A percentile compares a stretch with the other conserved stretches of the same genome.
Conservation (phyloP, 2,329 filamentous ascomycete genomes). For the Monilinia fructigena region DNA sequence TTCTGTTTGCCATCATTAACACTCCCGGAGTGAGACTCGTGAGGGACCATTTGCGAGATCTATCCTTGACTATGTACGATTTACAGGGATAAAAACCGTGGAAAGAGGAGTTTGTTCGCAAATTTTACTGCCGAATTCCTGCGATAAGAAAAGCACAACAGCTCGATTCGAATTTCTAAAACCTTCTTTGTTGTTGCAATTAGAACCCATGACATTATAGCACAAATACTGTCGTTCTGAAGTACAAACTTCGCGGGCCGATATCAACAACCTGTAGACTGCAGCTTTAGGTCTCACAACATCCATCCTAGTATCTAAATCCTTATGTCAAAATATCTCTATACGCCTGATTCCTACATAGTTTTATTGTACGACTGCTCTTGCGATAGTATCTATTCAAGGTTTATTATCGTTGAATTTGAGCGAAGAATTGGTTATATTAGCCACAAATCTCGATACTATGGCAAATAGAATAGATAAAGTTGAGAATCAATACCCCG, state of each 20-base stretch:
- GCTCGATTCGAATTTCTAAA: neutral
- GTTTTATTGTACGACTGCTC: neutral
- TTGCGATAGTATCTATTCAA: slow-evolving; percentile 14
- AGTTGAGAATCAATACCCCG: neutral
- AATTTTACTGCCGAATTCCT: neutral
- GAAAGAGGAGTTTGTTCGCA: neutral
- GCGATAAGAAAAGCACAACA: neutral
- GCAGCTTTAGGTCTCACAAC: slow-evolving; percentile 14
- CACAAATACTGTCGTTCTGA: neutral
- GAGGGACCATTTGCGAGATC: neutral
- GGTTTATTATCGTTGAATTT: neutral
- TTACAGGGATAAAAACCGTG: neutral
- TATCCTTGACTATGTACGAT: neutral
- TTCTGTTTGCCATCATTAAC: neutral
- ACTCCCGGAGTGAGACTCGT: neutral
- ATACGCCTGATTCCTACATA: slow-evolving; percentile 2
- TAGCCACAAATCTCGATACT: neutral
- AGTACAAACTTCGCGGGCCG: slow-evolving; percentile 7
- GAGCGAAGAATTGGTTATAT: neutral
- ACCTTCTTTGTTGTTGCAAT: neutral
- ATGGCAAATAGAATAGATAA: slow-evolving; percentile 6
- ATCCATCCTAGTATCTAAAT: neutral
- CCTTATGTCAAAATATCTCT: slow-evolving; percentile 1
- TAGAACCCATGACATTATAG: neutral
- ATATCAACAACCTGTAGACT: slow-evolving; percentile 8